A percentile compares a stretch with the other conserved stretches of the same genome.
Conservation (phyloP, 306 rosid genomes). For the Cucurbita pepo region DNA sequence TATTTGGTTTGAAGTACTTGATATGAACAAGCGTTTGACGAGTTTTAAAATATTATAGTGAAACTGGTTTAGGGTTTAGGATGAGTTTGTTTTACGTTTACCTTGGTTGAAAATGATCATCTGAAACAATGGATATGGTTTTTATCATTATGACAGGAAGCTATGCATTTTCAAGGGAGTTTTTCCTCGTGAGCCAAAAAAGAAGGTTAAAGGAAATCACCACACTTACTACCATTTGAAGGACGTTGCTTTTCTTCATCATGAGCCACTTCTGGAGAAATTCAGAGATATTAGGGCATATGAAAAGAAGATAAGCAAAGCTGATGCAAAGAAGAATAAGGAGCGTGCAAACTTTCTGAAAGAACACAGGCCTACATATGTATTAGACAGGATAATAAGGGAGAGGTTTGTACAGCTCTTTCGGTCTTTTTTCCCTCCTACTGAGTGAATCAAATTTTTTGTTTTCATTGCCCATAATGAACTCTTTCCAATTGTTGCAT, state of each 20-base stretch:
- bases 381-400: constrained; percentile 43
- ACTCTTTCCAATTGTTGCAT: background rate
- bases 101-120: background rate
- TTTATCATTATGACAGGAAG: constrained; percentile 34
- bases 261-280: constrained; percentile 66
- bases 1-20: background rate
- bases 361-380: constrained; percentile 39
- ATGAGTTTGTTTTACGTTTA: background rate
- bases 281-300: constrained; percentile 51
- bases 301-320: constrained; percentile 74
- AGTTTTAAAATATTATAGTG: background rate
- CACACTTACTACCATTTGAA: constrained; percentile 85
- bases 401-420: constrained; percentile 43
- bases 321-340: constrained; percentile 60
- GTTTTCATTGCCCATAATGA: background rate
- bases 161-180: constrained; percentile 84
- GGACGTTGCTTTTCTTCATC: constrained; percentile 78
- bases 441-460: background rate
- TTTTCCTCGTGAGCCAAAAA: constrained; percentile 87
- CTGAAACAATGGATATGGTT: background rate
- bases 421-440: background rate
- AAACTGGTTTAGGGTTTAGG: background rate
- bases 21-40: background rate
- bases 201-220: constrained; percentile 85
- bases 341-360: constrained; percentile 53